Percentiles rank a stretch among this genome's conserved stretches.
phyloP scores from a whole-genome alignment of 257 asterid species.

The Ilex aquifolium region DNA sequence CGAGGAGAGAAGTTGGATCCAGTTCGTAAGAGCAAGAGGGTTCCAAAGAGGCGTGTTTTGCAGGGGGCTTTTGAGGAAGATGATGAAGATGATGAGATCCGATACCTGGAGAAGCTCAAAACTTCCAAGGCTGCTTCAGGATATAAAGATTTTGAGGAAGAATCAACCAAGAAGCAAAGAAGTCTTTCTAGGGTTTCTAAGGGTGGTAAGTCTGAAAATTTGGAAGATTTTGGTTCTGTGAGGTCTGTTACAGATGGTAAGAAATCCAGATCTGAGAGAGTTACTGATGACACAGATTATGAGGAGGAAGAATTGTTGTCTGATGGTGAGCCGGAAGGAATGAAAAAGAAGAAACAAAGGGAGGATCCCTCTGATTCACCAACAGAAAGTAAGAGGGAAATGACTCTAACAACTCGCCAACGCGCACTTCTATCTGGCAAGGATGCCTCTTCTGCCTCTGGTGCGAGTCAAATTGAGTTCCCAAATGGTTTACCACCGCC shows the following conservation, averaged over 20 bases:
- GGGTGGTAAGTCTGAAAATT: constrained; percentile 35
- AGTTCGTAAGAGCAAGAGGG: constrained; percentile 86
- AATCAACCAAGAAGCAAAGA: constrained; percentile 33
- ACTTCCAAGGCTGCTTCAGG: constrained; percentile 42
- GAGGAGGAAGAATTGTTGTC: constrained; percentile 47
- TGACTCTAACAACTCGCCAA: constrained; percentile 87
- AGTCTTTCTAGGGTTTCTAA: constrained; percentile 26
- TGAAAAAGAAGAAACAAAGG: constrained; percentile 52
- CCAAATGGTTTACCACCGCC: constrained; percentile 47
- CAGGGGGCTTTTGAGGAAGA: constrained; percentile 73
- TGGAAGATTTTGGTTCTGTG: constrained; percentile 32
- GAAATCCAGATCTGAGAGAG: constrained; percentile 38
- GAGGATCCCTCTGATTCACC: constrained; percentile 59
- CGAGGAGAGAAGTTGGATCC: constrained; percentile 58
- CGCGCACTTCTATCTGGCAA: constrained; percentile 43
- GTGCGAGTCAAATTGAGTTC: constrained; percentile 35
- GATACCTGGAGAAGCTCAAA: constrained; percentile 83
- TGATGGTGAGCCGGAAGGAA: constrained; percentile 55
- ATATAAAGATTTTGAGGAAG: constrained; percentile 38
- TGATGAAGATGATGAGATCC: constrained; percentile 49
- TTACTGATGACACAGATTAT: constrained; percentile 56
- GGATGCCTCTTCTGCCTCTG: constrained; percentile 19
- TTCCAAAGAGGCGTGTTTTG: constrained; percentile 65
- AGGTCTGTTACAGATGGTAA: constrained; percentile 33
- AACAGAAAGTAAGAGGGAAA: constrained; percentile 62